A percentile compares a stretch with the other conserved stretches of the same genome.
Conservation (phyloP, 768 basidiomycete species). For the Infundibulicybe gibba region DNA sequence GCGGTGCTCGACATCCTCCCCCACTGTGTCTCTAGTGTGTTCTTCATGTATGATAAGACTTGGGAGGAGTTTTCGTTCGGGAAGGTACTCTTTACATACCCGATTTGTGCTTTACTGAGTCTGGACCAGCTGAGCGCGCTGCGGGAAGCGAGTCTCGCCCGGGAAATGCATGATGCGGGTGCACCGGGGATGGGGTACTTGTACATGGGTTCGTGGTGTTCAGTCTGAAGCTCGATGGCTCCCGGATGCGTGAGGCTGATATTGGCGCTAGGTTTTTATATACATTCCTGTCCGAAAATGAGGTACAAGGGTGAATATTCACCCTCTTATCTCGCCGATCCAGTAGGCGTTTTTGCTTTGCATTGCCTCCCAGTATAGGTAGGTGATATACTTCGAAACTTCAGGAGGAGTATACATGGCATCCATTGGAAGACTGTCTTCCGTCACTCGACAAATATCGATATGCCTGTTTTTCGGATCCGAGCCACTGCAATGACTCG, state of each 20-base stretch:
- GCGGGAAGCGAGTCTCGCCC: slow-evolving; percentile 71
- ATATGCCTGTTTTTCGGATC: slow-evolving; percentile 68
- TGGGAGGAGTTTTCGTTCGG: slow-evolving; percentile 74
- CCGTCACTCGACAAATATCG: slow-evolving; percentile 61
- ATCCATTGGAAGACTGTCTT: slow-evolving; percentile 57
- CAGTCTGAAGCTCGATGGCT: neutral
- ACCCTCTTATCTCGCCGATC: slow-evolving; percentile 87
- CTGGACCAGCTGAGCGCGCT: slow-evolving; percentile 76
- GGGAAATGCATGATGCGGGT: slow-evolving; percentile 74
- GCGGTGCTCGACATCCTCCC: slow-evolving; percentile 91
- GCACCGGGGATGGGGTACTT: slow-evolving; percentile 57
- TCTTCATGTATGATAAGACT: slow-evolving; percentile 82
- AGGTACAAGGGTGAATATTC: slow-evolving; percentile 91
- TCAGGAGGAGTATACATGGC: slow-evolving; percentile 79
- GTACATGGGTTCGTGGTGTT: slow-evolving; percentile 71
- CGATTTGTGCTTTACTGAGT: neutral
- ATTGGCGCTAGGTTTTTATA: slow-evolving; percentile 74
- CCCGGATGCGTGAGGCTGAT: too few relatives aligned
- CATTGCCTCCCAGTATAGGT: neutral
- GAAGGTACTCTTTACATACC: slow-evolving; percentile 47
- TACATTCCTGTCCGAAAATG: slow-evolving; percentile 93
- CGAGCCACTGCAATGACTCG: slow-evolving; percentile 29
- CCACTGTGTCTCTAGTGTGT: slow-evolving; percentile 74
- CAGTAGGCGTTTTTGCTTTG: slow-evolving; percentile 42
- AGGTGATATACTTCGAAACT: neutral